phyloP scores from a whole-genome alignment of 1,284 basidiomycete genomes.

The Cryptococcus maquisensis region DNA sequence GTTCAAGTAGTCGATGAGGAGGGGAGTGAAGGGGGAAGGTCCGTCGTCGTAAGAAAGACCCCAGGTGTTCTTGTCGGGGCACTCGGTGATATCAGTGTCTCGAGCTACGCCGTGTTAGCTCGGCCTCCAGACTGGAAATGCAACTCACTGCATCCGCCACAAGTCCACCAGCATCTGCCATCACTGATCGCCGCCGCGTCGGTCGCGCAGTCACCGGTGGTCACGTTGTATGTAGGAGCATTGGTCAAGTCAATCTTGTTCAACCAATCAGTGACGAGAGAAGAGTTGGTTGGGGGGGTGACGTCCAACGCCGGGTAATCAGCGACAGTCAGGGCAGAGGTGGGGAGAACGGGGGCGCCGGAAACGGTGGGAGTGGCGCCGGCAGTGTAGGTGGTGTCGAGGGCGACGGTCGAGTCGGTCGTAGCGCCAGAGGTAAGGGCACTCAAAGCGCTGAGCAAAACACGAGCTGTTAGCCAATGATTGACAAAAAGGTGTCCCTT shows the following conservation, averaged over 20 bases:
- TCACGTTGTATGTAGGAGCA: slow-evolving; percentile 36
- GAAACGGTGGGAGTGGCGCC: slow-evolving; percentile 45
- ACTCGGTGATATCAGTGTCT: slow-evolving; percentile 65
- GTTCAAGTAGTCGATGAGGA: slow-evolving; percentile 50
- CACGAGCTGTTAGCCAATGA: not conserved
- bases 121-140: not conserved
- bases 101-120: slow-evolving; percentile 47
- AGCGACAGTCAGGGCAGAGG: slow-evolving; percentile 22
- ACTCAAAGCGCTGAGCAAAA: slow-evolving; percentile 48
- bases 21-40: slow-evolving; percentile 75
- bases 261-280: slow-evolving; percentile 69
- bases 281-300: slow-evolving; percentile 62
- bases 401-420: slow-evolving; percentile 55
- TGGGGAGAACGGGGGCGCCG: slow-evolving; percentile 48
- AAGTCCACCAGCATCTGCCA: slow-evolving; percentile 79
- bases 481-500: not conserved
- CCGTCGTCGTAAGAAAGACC: slow-evolving; percentile 53
- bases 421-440: slow-evolving; percentile 66
- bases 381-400: slow-evolving; percentile 40
- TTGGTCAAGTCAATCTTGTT: slow-evolving; percentile 49
- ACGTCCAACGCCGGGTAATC: slow-evolving; percentile 67
- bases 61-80: slow-evolving; percentile 74
- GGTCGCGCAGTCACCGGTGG: slow-evolving; percentile 54
- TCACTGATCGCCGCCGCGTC: slow-evolving; percentile 61
- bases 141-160: slow-evolving; percentile 62